phyloP scores from a whole-genome alignment of 768 basidiomycete species.

The Podaxis rugospora region DNA sequence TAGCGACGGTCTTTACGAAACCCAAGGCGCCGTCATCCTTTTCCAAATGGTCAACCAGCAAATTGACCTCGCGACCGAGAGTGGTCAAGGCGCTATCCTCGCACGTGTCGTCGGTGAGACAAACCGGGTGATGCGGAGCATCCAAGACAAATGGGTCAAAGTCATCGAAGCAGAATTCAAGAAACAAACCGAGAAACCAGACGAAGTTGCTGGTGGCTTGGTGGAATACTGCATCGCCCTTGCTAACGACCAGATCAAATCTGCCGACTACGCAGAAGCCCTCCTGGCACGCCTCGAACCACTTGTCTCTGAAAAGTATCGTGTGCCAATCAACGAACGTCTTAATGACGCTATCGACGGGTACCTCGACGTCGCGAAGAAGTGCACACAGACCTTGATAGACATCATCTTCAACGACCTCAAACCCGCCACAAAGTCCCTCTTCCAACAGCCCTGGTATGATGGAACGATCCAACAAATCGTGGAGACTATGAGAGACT shows the following conservation, averaged over 20 bases:
- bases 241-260: constrained; percentile 97
- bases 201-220: constrained; percentile 81
- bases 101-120: constrained; percentile 86
- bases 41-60: constrained; percentile 99
- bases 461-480: constrained; percentile 85
- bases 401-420: constrained; percentile 95
- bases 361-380: constrained; percentile 96
- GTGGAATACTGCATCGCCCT: constrained; percentile 96
- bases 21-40: constrained; percentile 89
- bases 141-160: constrained; percentile 86
- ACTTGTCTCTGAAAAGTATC: constrained; percentile 91
- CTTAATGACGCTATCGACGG: constrained; percentile 98
- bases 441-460: constrained; percentile 89
- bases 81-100: constrained; percentile 91
- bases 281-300: constrained; percentile 83
- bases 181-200: constrained; percentile 83
- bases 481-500: constrained; percentile 93
- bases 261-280: constrained; percentile 89
- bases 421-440: constrained; percentile 75
- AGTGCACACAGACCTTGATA: constrained; percentile 92
- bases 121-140: constrained; percentile 83
- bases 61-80: constrained; percentile 91
- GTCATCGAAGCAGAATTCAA: constrained; percentile 82
- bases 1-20: constrained; percentile 84
- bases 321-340: constrained; percentile 72